Base-by-base conservation (phyloP, 345 rosid genomes). In the Aquilaria yunnanensis region DNA sequence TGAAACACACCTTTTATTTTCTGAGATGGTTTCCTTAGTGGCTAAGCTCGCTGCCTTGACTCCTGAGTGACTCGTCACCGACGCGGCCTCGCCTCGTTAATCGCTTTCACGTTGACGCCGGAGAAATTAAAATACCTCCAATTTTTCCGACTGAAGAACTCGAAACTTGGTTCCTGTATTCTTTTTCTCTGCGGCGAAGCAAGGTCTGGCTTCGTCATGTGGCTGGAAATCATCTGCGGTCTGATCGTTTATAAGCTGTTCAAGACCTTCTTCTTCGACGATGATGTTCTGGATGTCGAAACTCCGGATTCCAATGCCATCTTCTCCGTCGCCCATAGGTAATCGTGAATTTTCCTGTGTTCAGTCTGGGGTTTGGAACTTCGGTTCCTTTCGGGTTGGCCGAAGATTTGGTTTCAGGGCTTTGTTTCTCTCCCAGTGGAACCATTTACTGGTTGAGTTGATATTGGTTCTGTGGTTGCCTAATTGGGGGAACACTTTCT, bases 221-320 rank as follows among this genome's bases (percentile, higher is more conserved):
- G 98, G 98, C 47, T 78, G 23, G 89, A 84, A 76, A 85, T 93
- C 61, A 66, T 90, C 45, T 87, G 91, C 43, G 94, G 92, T 57
- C 72, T 93, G 31, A 62, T 89, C 14, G 67, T 84, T 56, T 89
- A 85, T 78, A 71, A 56, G 57, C 52, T 86, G 34, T 63, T 82
- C 65, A 81, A 80, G 30, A 59, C 70, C 51, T 67, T 89, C 73
- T 81, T 88, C 80, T 70, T 4, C 78, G 77, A 62, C 59, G 85
- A 79, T 63, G 90, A 80, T 50, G 53, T 81, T 56, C 52, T 80
- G 64, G 95, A 84, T 30, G 70, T 82, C 61, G 85, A 81, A 56
- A 70, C 92, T 62, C 85, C 86, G 66, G 89, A 77, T 65, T 78
- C 80, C 60, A 70, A 51, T 53, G 90, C 96, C 37, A 75, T 90